These are phyloP conservation scores for Besnoitia besnoiti DNA, from an alignment of 169 alveolate species.

Conservation along the genomic window DNA sequence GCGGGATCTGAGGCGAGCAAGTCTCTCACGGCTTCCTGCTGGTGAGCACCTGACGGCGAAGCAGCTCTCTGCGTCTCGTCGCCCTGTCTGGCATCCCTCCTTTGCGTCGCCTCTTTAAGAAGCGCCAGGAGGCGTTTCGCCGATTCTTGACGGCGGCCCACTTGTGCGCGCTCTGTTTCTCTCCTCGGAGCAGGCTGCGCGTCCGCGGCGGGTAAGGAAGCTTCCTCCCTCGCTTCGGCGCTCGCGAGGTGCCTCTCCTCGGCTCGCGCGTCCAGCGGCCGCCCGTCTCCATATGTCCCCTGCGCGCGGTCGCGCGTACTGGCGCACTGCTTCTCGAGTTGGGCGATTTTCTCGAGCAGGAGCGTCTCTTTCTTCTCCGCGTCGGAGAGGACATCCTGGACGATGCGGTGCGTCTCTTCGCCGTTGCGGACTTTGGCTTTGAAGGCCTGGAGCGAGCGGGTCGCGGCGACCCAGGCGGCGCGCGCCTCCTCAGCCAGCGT, in stretches of 20 bases:
- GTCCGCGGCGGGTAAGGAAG: too few relatives aligned
- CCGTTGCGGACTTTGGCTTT: not conserved
- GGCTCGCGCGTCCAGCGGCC: not conserved
- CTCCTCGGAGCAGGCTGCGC: not conserved
- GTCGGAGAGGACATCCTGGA: not conserved
- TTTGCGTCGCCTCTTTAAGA: not conserved
- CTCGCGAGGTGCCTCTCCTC: too few relatives aligned
- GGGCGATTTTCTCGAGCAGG: not conserved
- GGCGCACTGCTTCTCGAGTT: not conserved
- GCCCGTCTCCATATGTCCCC: not conserved
- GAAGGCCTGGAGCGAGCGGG: not conserved
- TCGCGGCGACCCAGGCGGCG: not conserved
- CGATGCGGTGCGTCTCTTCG: not conserved
- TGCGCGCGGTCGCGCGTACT: not conserved
- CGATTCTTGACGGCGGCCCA: not conserved
- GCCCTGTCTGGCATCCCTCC: not conserved
- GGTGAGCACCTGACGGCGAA: not conserved
- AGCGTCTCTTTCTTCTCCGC: not conserved
- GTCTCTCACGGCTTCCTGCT: not conserved
- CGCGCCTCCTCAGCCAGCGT: slow-evolving; percentile 28
- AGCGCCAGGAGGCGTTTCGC: not conserved
- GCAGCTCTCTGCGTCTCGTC: not conserved
- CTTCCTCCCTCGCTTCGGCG: too few relatives aligned
- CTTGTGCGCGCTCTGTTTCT: not conserved
- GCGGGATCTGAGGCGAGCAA: slow-evolving; percentile 15